Evolutionary conservation across 116 monocot genomes (phyloP), one percentile per base, ranked within the genome.

Genomic region (Posidonia oceanica): DNA sequence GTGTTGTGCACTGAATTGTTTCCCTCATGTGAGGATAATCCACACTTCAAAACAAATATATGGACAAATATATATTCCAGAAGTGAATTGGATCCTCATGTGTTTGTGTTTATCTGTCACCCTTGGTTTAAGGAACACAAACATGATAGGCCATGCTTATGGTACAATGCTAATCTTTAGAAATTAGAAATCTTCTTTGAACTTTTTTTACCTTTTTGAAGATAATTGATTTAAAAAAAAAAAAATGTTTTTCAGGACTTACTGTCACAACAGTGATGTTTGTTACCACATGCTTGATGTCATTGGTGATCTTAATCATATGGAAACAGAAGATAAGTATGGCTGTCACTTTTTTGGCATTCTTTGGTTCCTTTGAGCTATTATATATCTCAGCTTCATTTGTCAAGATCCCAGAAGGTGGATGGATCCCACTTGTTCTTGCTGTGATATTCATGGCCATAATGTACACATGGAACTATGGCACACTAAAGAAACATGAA

Each of bases 391-490:
- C 90, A 4, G 73, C 90, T 44, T 82, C 79, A 4, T 54, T 88
- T 63, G 44, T 75, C 41, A 94, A 94, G 69, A 75, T 94, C 48
- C 84, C 83, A 4, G 80, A 88, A 77, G 94, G 94, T 0, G 94
- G 90, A 3, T 94, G 91, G 90, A 74, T 94, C 39, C 91, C 94
- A 5, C 80, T 91, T 40, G 37, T 74, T 36, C 82, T 87, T n/a
- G 76, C 88, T 52, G 51, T 83, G 36, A 67, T 88, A 48, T 88
- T 85, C 58, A 79, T 91, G 86, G 63, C 48, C 36, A 75, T 90
- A 63, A 94, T 85, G 85, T 88, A 84, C 64, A 67, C 79, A 22
- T 94, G 94, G 94, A 82, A 94, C 76, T 94, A 90, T 54, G 94
- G 88, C 0, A 88, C 88, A 14, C 53, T 76, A 29, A 82, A 73